These are phyloP conservation scores for Penicillium salamii DNA, from an alignment of 495 filamentous ascomycete species.

Conservation along the genomic window DNA sequence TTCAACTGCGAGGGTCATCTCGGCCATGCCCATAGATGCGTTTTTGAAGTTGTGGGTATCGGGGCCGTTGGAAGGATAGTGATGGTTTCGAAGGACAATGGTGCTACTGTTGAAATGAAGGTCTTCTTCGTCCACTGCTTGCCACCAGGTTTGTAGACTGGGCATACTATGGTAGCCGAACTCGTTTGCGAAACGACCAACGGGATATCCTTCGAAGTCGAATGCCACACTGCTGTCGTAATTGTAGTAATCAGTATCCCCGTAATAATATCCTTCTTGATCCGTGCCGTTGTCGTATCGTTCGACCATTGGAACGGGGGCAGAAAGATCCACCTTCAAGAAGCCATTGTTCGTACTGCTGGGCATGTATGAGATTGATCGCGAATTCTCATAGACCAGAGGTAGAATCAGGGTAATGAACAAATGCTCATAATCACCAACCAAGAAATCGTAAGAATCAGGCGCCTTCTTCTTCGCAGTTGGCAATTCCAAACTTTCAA, in stretches of 20 bases:
- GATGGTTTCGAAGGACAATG: constrained; percentile 62
- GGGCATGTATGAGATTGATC: constrained; percentile 65
- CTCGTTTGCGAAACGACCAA: constrained; percentile 65
- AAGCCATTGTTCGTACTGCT: constrained; percentile 68
- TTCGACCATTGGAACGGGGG: constrained; percentile 56
- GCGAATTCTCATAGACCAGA: constrained; percentile 61
- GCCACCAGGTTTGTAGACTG: constrained; percentile 58
- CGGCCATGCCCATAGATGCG: constrained; percentile 48
- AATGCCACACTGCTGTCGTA: constrained; percentile 57
- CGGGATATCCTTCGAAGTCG: constrained; percentile 54
- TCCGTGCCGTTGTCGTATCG: constrained; percentile 57
- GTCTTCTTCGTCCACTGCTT: constrained; percentile 49
- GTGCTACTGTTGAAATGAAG: constrained; percentile 60
- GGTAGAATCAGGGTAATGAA: constrained; percentile 60
- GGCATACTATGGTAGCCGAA: constrained; percentile 70
- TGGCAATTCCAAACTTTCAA: constrained; percentile 55
- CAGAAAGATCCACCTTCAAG: constrained; percentile 53
- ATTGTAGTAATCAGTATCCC: constrained; percentile 69
- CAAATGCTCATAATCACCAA: constrained; percentile 58
- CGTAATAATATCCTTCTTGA: constrained; percentile 52
- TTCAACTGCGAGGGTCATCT: constrained; percentile 62
- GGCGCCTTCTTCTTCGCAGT: constrained; percentile 45
- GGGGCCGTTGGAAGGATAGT: constrained; percentile 52
- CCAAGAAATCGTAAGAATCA: constrained; percentile 42
- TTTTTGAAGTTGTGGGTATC: constrained; percentile 41